These are phyloP conservation scores for Microbotryum lychnidis-dioicae DNA, from an alignment of 1,284 basidiomycete species.

Conservation along the genomic window DNA sequence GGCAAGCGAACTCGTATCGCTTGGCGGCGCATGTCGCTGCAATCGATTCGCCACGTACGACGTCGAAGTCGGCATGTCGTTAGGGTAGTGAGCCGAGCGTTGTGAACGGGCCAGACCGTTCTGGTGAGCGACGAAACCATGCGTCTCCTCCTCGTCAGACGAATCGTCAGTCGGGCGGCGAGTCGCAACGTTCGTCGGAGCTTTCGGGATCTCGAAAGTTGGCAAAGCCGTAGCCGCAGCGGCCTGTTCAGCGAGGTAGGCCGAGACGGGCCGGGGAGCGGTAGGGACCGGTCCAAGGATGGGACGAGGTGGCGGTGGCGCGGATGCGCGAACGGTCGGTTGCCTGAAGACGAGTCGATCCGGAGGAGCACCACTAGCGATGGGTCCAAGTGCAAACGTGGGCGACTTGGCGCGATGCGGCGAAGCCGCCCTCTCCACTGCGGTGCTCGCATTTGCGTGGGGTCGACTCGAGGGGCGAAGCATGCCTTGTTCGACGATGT, in stretches of 20 bases:
- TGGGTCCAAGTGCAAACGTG: not conserved
- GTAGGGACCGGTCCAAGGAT: constrained; percentile 23
- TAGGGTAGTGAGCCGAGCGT: constrained; percentile 4
- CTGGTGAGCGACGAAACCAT: not conserved
- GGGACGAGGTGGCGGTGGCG: not conserved
- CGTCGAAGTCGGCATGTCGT: constrained; percentile 1
- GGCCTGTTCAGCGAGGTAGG: constrained; percentile 4
- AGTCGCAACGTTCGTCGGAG: constrained; percentile 18
- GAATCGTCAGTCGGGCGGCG: constrained; percentile 16
- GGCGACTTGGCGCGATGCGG: not conserved
- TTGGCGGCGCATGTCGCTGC: constrained; percentile 14
- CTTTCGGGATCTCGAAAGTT: constrained; percentile 26
- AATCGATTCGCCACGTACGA: constrained; percentile 3
- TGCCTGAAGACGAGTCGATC: not conserved
- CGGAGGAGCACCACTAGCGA: not conserved
- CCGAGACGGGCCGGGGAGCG: constrained; percentile 19
- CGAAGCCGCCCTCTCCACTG: not conserved
- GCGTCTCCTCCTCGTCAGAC: constrained; percentile 11
- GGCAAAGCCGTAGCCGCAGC: constrained; percentile 17
- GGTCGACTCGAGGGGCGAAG: too few relatives aligned
- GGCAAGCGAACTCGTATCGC: constrained; percentile 26
- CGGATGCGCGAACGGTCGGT: not conserved
- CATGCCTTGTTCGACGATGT: constrained; percentile 5
- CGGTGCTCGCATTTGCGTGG: not conserved
- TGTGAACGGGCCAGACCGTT: not conserved